Conservation (phyloP, 1,284 basidiomycete species). For the Tilletia horrida region DNA sequence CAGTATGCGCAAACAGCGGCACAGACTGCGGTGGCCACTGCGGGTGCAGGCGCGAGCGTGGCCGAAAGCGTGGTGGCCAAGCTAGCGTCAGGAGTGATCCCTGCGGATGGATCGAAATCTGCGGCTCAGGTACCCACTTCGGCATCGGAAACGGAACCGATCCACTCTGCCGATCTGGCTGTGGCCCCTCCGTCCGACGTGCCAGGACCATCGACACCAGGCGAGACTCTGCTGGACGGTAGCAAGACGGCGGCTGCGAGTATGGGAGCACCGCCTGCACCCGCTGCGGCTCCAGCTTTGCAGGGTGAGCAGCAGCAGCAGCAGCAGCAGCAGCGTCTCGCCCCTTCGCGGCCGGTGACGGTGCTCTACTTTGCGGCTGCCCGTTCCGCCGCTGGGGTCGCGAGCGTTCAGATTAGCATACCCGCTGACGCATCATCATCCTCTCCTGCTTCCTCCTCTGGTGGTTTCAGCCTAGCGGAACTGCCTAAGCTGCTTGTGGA, state of each 20-base stretch:
- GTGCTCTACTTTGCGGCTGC: constrained; percentile 21
- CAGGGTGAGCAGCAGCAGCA: constrained; percentile 16
- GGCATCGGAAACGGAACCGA: background rate
- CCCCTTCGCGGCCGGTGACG: background rate
- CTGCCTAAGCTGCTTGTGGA: constrained; percentile 61
- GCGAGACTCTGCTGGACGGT: too few relatives aligned
- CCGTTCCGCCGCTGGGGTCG: constrained; percentile 9
- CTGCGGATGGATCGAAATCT: background rate
- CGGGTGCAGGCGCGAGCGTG: background rate
- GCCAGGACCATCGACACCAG: background rate
- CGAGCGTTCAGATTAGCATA: constrained; percentile 17
- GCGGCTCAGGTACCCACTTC: background rate
- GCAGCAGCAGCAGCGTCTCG: background rate
- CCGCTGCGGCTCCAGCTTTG: constrained; percentile 4
- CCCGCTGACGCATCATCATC: background rate
- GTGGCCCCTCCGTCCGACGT: background rate
- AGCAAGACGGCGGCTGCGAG: too few relatives aligned
- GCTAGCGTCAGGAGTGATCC: background rate
- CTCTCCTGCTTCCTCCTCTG: background rate
- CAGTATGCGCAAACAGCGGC: constrained; percentile 1
- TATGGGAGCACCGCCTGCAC: background rate
- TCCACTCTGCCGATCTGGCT: constrained; percentile 8
- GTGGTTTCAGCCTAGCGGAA: constrained; percentile 59
- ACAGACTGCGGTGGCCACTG: constrained; percentile 3
- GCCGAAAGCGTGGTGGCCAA: background rate